These are phyloP conservation scores for Dendrostoma leiphaemia DNA, from an alignment of 2,329 filamentous ascomycete genomes.

Conservation along the genomic window DNA sequence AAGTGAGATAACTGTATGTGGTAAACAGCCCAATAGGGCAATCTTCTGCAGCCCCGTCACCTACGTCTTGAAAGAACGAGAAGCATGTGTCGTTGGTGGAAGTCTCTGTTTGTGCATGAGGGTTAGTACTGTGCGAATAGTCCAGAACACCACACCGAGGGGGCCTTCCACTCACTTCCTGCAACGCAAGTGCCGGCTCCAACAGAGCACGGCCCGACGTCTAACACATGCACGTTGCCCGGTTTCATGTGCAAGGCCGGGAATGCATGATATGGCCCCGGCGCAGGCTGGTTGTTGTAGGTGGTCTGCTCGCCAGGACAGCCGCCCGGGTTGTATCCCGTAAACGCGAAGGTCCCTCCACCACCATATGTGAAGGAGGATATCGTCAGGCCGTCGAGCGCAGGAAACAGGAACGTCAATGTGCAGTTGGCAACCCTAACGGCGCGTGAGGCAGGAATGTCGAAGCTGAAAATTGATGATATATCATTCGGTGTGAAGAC, in stretches of 20 bases:
- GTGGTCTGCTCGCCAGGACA: conserved; percentile 29
- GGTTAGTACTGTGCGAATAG: too few relatives aligned
- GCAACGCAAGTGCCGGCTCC: conserved; percentile 29
- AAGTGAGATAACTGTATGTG: conserved; percentile 15
- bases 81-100: conserved; percentile 31
- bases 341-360: conserved; percentile 34
- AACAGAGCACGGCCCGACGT: conserved; percentile 29
- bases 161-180: conserved; percentile 19
- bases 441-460: conserved; percentile 35
- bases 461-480: conserved; percentile 42
- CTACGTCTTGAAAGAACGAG: conserved; percentile 27
- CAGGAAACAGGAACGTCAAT: conserved; percentile 44
- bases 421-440: conserved; percentile 46
- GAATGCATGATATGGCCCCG: conserved; percentile 26
- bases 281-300: conserved; percentile 28
- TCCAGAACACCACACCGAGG: not conserved
- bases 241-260: conserved; percentile 32
- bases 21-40: conserved; percentile 9
- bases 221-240: conserved; percentile 31
- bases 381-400: conserved; percentile 29
- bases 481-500: conserved; percentile 36
- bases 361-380: conserved; percentile 34
- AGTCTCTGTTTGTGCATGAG: conserved; percentile 16
- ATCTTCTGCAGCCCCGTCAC: not conserved
- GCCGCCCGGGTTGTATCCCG: conserved; percentile 26